Conservation (phyloP, 805 yeast species). For the Grigorovia jiainica region DNA sequence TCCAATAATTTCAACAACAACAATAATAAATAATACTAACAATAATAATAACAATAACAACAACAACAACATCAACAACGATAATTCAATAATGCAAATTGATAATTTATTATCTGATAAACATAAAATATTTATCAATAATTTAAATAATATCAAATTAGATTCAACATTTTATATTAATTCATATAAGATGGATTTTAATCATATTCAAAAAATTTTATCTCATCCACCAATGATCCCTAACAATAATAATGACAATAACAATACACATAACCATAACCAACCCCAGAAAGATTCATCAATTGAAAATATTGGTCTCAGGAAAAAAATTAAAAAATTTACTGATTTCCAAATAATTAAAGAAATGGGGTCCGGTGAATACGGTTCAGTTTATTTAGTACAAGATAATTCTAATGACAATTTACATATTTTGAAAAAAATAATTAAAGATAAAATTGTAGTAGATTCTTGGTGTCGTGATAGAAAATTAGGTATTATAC, state of each 20-base stretch:
- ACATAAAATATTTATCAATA: not conserved
- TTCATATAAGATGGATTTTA: not conserved
- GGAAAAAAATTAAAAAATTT: slow-evolving; percentile 60
- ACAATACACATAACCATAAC: too few relatives aligned
- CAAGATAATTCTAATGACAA: slow-evolving; percentile 53
- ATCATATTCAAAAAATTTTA: not conserved
- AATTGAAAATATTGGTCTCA: slow-evolving; percentile 53
- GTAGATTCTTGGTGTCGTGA: slow-evolving; percentile 98
- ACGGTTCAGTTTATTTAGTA: slow-evolving; percentile 82
- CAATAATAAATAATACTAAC: too few relatives aligned
- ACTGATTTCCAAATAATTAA: slow-evolving; percentile 60
- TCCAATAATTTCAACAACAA: too few relatives aligned
- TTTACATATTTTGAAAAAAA: slow-evolving; percentile 75
- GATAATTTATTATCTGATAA: too few relatives aligned
- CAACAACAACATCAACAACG: too few relatives aligned
- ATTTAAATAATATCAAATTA: not conserved
- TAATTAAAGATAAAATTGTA: slow-evolving; percentile 79
- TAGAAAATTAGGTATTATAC: slow-evolving; percentile 79
- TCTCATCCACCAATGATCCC: not conserved
- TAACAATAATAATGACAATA: not conserved
- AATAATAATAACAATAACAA: too few relatives aligned
- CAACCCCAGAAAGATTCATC: too few relatives aligned
- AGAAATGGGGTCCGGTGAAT: slow-evolving; percentile 91
- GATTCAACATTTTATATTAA: not conserved
- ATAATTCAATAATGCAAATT: too few relatives aligned